phyloP scores from a whole-genome alignment of 108 stramenopile genomes.

The Cyclostephanos invisitatus region DNA sequence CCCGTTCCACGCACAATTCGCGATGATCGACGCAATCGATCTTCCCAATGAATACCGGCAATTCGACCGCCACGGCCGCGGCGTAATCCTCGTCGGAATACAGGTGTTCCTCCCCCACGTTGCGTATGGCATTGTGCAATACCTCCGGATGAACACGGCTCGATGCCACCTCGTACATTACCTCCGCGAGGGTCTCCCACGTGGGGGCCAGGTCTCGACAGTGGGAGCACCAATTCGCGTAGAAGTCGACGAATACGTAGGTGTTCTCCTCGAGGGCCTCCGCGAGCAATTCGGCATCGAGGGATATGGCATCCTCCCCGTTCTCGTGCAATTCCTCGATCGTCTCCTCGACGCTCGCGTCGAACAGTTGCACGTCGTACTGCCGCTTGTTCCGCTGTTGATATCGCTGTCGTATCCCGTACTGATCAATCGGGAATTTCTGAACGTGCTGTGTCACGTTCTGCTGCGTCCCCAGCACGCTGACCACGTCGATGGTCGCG shows the following conservation, averaged over 20 bases:
- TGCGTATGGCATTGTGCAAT: background rate
- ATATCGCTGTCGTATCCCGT: constrained; percentile 81
- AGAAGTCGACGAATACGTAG: constrained; percentile 74
- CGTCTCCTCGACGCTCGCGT: constrained; percentile 69
- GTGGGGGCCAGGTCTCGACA: constrained; percentile 84
- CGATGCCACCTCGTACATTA: constrained; percentile 71
- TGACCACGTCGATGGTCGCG: constrained; percentile 84
- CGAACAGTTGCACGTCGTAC: constrained; percentile 80
- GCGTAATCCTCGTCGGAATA: constrained; percentile 67
- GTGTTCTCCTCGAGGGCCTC: constrained; percentile 45
- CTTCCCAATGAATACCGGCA: constrained; percentile 81
- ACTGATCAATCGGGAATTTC: constrained; percentile 91
- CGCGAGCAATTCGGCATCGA: constrained; percentile 51
- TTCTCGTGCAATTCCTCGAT: constrained; percentile 88
- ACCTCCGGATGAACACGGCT: constrained; percentile 41
- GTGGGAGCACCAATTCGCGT: constrained; percentile 91
- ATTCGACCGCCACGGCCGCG: constrained; percentile 60
- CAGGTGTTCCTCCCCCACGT: constrained; percentile 25
- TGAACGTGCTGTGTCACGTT: constrained; percentile 93
- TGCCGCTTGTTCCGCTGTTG: constrained; percentile 86
- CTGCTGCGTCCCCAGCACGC: constrained; percentile 90
- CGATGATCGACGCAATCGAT: constrained; percentile 89
- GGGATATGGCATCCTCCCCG: constrained; percentile 80
- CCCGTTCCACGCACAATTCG: constrained; percentile 69
- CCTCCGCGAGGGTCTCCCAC: constrained; percentile 84